Evolutionary conservation across 768 basidiomycete species (phyloP).

Genomic region (Calvatia gigantea): DNA sequence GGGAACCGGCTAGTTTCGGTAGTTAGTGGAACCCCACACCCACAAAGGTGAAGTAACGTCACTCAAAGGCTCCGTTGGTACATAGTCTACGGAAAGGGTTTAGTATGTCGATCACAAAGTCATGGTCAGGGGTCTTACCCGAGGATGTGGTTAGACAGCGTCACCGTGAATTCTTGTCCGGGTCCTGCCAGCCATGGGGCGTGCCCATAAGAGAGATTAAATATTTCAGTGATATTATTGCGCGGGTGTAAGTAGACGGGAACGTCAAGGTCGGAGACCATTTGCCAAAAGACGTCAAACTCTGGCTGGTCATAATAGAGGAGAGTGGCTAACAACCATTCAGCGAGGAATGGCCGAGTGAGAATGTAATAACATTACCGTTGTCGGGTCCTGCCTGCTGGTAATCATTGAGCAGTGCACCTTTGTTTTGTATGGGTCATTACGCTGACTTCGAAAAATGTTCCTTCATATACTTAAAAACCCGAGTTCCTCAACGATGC

Average conservation of each 20-base stretch:
- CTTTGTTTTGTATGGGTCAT: conserved; percentile 18
- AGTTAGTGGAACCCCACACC: background rate
- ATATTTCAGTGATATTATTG: conserved; percentile 23
- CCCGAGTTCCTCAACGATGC: conserved; percentile 36
- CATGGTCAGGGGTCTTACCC: no score
- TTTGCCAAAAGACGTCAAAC: conserved; percentile 34
- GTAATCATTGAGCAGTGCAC: conserved; percentile 41
- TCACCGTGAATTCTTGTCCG: conserved; percentile 32
- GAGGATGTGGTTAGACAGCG: conserved; percentile 34
- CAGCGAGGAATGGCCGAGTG: background rate
- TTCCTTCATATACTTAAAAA: conserved; percentile 31
- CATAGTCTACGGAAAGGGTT: conserved; percentile 21
- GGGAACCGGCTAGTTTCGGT: conserved; percentile 34
- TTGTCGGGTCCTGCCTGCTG: conserved; percentile 39
- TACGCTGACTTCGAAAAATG: background rate
- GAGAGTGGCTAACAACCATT: conserved; percentile 23
- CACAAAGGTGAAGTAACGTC: conserved; percentile 14
- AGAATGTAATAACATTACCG: conserved; percentile 16
- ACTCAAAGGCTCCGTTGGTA: conserved; percentile 39
- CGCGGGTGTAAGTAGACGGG: conserved; percentile 37
- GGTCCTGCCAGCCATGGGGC: conserved; percentile 30
- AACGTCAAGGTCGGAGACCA: conserved; percentile 33
- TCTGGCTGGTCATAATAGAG: conserved; percentile 34
- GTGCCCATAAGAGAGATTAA: conserved; percentile 23
- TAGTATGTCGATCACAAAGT: background rate